Percentiles rank a stretch among this genome's conserved stretches.
Evolutionary conservation across 2,329 filamentous ascomycete species (phyloP).

Genomic region (Colletotrichum sp.): DNA sequence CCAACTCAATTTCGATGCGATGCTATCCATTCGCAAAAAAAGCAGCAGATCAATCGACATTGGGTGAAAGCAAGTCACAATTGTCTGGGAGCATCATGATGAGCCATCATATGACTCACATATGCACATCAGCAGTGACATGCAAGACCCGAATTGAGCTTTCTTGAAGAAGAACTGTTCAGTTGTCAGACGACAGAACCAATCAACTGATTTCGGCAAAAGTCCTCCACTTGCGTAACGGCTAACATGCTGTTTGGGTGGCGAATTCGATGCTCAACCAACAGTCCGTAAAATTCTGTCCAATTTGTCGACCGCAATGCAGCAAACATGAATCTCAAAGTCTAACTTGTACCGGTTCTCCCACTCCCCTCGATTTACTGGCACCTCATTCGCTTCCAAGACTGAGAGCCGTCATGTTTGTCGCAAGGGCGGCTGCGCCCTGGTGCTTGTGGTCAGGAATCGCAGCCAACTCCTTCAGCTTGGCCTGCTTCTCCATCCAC

Average conservation of each 20-base stretch:
- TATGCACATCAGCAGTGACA: background rate
- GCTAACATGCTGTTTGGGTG: background rate
- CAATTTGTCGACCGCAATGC: background rate
- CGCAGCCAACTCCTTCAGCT: background rate
- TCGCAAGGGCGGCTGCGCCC: background rate
- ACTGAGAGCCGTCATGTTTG: background rate
- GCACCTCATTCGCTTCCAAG: background rate
- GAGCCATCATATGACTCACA: background rate
- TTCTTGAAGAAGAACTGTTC: background rate
- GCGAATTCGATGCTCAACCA: background rate
- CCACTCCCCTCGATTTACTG: background rate
- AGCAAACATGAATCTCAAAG: background rate
- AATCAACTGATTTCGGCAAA: background rate
- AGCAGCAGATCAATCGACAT: background rate
- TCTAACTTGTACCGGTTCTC: background rate
- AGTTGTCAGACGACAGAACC: background rate
- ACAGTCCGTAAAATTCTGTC: background rate
- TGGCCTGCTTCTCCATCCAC: conserved; percentile 26
- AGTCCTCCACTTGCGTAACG: background rate
- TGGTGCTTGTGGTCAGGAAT: background rate
- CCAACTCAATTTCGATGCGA: background rate
- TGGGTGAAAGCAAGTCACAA: background rate
- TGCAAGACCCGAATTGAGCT: background rate
- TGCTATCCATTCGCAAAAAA: background rate
- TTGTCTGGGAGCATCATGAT: background rate